Evolutionary conservation across 257 asterid species (phyloP).

Genomic region (Linaria vulgaris): DNA sequence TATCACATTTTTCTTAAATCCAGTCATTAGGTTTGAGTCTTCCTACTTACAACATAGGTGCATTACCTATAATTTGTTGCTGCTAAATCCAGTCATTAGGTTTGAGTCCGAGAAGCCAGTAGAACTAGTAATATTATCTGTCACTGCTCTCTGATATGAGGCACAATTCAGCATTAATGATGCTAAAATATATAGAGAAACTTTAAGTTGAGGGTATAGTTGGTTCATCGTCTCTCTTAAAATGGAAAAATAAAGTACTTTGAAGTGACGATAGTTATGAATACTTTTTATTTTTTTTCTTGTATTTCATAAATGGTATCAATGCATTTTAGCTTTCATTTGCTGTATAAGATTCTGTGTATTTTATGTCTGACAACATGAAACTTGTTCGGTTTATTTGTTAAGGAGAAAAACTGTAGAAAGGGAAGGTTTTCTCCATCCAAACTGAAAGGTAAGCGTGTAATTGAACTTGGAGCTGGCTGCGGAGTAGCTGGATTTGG

Average conservation of each 20-base stretch:
- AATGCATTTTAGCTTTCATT: neutral
- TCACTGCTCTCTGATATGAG: neutral
- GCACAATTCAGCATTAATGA: neutral
- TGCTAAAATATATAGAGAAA: neutral
- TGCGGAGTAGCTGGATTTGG: conserved; percentile 99
- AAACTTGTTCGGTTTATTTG: conserved; percentile 26
- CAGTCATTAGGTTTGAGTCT: too few species aligned
- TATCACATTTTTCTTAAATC: too few species aligned
- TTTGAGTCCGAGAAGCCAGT: too few species aligned
- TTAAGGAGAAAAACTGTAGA: conserved; percentile 82
- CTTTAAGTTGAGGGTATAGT: neutral
- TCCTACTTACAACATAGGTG: too few species aligned
- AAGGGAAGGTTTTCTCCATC: conserved; percentile 85
- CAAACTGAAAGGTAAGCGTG: conserved; percentile 90
- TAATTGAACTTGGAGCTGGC: conserved; percentile 98
- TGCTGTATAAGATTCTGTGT: neutral
- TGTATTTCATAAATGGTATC: neutral
- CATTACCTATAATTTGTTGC: too few species aligned
- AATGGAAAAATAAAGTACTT: neutral
- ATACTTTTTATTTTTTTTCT: neutral
- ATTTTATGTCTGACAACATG: conserved; percentile 14
- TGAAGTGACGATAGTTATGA: neutral
- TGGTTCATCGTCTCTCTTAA: neutral
- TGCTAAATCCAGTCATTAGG: too few species aligned
- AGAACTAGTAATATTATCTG: too few species aligned